Conservation (phyloP, 495 filamentous ascomycete genomes). For the Achaetomiella virescens region DNA sequence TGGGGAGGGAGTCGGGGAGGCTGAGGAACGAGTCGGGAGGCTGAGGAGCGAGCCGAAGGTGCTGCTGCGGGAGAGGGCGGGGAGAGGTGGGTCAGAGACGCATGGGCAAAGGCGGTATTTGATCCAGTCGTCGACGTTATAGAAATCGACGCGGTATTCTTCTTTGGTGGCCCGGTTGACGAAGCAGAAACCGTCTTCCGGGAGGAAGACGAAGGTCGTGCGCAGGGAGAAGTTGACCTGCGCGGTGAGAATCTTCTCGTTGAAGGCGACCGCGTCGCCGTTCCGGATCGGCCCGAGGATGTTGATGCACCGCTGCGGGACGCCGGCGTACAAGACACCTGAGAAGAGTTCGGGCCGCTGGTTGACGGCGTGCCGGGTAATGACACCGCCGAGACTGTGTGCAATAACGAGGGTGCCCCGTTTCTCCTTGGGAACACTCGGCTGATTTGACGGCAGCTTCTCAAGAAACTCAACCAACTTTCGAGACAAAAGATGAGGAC, state of each 20-base stretch:
- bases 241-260: constrained; percentile 83
- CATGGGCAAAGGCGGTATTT: constrained; percentile 74
- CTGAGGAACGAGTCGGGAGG: constrained; percentile 34
- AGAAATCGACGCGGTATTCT: constrained; percentile 80
- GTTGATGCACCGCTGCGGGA: constrained; percentile 80
- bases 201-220: constrained; percentile 77
- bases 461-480: constrained; percentile 67
- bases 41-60: constrained; percentile 35
- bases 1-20: constrained; percentile 32
- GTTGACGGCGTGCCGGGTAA: constrained; percentile 87
- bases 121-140: constrained; percentile 71
- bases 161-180: constrained; percentile 76
- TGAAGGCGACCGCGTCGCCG: constrained; percentile 84
- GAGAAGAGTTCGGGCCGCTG: constrained; percentile 79
- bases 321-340: constrained; percentile 80
- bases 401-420: constrained; percentile 77
- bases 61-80: constrained; percentile 31
- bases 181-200: constrained; percentile 85
- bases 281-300: constrained; percentile 86
- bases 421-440: constrained; percentile 38
- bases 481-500: constrained; percentile 67
- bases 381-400: constrained; percentile 83
- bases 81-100: constrained; percentile 55
- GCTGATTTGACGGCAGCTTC: constrained; percentile 65
- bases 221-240: constrained; percentile 93